Evolutionary conservation across 306 rosid genomes (phyloP).

Genomic region (Pyrus communis): DNA sequence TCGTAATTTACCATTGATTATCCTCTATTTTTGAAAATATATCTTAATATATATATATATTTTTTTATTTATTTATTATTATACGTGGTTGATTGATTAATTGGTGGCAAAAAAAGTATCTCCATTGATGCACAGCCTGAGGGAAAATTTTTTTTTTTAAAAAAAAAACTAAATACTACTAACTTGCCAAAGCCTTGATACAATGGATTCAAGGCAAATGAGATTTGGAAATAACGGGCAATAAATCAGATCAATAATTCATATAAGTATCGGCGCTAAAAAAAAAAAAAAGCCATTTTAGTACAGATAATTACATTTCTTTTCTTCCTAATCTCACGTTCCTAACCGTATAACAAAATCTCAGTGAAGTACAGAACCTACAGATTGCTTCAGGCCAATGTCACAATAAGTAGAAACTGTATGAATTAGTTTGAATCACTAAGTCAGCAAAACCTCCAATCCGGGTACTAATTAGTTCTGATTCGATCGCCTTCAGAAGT

Average conservation of each 20-base stretch:
- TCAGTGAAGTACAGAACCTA: background rate
- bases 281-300: background rate
- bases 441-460: constrained; percentile 1
- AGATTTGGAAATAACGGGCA: background rate
- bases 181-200: background rate
- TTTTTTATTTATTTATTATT: too few relatives aligned
- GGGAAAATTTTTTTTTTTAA: background rate
- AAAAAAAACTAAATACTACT: background rate
- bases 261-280: background rate
- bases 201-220: background rate
- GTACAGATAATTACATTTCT: background rate
- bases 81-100: too few relatives aligned
- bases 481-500: constrained; percentile 26
- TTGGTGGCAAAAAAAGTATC: too few relatives aligned
- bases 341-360: background rate
- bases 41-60: too few relatives aligned
- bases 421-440: background rate
- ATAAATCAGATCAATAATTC: background rate
- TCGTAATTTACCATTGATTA: accelerated
- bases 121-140: too few relatives aligned
- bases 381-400: background rate
- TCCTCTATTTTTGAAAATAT: too few relatives aligned
- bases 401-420: background rate
- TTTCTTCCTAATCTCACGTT: constrained; percentile 1
- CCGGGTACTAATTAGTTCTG: constrained; percentile 18